Conservation (phyloP, 2,329 filamentous ascomycete genomes). For the Paracamarosporium sp. region DNA sequence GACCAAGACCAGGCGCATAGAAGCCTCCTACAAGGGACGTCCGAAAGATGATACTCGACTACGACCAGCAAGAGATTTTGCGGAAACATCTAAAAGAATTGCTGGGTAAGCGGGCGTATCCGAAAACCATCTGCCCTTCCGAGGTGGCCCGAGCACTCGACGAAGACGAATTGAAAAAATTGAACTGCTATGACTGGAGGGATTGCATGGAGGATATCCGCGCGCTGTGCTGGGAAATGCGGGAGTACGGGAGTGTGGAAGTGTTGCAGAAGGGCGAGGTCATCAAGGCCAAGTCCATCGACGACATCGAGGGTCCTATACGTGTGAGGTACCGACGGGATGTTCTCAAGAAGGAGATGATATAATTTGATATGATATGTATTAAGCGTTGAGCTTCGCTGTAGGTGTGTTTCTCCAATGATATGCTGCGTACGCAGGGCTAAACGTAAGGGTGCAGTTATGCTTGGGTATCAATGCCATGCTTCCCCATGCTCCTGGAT, state of each 20-base stretch:
- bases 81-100: conserved; percentile 14
- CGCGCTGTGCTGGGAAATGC: conserved; percentile 50
- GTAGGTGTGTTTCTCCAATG: neutral
- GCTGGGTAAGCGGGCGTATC: conserved; percentile 42
- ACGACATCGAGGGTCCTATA: conserved; percentile 56
- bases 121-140: conserved; percentile 62
- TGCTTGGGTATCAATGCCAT: conserved; percentile 11
- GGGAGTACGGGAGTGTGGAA: conserved; percentile 52
- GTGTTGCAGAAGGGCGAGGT: conserved; percentile 57
- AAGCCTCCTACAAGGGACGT: neutral
- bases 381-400: neutral
- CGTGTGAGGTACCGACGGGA: conserved; percentile 43
- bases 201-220: conserved; percentile 56
- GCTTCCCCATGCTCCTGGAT: neutral
- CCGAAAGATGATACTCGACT: neutral
- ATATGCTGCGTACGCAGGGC: neutral
- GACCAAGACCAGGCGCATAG: neutral
- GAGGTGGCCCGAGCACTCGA: conserved; percentile 58
- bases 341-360: conserved; percentile 1
- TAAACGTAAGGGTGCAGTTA: neutral
- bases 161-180: conserved; percentile 42
- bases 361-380: neutral
- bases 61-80: neutral
- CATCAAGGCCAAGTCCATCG: conserved; percentile 38
- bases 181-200: conserved; percentile 49